Evolutionary conservation across 108 stramenopile genomes (phyloP).

Genomic region (Cyclotella baltica): DNA sequence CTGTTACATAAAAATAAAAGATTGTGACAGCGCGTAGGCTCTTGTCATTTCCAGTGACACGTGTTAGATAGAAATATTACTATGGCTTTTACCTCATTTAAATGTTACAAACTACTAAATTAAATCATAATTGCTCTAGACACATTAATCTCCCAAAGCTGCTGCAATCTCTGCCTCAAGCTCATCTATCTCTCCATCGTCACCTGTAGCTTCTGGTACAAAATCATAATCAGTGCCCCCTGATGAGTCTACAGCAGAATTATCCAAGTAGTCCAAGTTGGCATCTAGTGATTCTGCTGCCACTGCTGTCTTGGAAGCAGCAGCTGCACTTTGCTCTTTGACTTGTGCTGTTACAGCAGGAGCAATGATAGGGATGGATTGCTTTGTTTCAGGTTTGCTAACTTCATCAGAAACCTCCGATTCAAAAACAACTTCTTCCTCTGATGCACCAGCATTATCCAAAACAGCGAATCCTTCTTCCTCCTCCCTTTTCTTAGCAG

Average conservation of each 20-base stretch:
- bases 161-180: slow-evolving; percentile 90
- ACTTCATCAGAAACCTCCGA: slow-evolving; percentile 6
- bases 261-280: slow-evolving; percentile 16
- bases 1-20: neutral
- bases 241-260: slow-evolving; percentile 54
- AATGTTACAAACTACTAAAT: neutral
- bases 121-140: neutral
- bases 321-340: neutral
- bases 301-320: neutral
- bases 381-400: slow-evolving; percentile 4
- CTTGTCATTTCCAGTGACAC: too few species aligned
- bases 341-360: neutral
- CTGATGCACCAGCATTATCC: slow-evolving; percentile 12
- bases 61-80: too few species aligned
- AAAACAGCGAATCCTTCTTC: slow-evolving; percentile 21
- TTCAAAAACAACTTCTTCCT: slow-evolving; percentile 41
- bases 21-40: too few species aligned
- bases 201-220: slow-evolving; percentile 25
- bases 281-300: neutral
- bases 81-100: too few species aligned
- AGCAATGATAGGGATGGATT: neutral
- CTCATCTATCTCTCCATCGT: slow-evolving; percentile 72
- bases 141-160: slow-evolving; percentile 72
- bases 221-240: slow-evolving; percentile 56
- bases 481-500: slow-evolving; percentile 18